phyloP scores from a whole-genome alignment of 2,329 filamentous ascomycete genomes.

The Sarocladium oryzae region DNA sequence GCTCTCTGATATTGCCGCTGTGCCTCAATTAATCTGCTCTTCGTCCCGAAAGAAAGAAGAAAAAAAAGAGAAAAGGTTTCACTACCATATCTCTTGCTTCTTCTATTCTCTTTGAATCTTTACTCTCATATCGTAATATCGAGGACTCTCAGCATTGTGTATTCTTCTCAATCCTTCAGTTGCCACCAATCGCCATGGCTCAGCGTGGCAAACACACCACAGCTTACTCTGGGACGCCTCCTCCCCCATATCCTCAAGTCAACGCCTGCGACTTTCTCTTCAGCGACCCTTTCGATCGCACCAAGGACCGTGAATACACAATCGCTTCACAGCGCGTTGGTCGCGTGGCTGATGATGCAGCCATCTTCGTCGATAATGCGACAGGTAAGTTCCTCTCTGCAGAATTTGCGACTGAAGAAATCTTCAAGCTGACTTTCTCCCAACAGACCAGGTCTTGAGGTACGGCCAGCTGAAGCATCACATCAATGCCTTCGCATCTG shows the following conservation, averaged over 20 bases:
- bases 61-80: too few relatives aligned
- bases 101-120: not conserved
- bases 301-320: slow-evolving; percentile 19
- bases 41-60: too few relatives aligned
- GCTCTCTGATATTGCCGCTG: too few relatives aligned
- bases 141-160: not conserved
- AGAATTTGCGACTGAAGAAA: not conserved
- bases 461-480: slow-evolving; percentile 26
- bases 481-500: slow-evolving; percentile 28
- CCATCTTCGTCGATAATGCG: slow-evolving; percentile 34
- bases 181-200: not conserved
- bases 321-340: slow-evolving; percentile 23
- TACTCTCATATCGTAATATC: too few relatives aligned
- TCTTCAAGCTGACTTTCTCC: not conserved
- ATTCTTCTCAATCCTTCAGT: not conserved
- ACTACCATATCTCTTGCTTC: not conserved
- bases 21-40: not conserved
- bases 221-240: slow-evolving; percentile 1
- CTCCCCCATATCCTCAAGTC: slow-evolving; percentile 6
- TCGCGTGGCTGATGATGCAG: slow-evolving; percentile 23
- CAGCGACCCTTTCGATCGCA: slow-evolving; percentile 27
- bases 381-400: slow-evolving; percentile 20
- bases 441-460: slow-evolving; percentile 28
- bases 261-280: slow-evolving; percentile 32
- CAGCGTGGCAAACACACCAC: not conserved